A percentile compares a stretch with the other conserved stretches of the same genome.
phyloP scores from a whole-genome alignment of 257 asterid species.

The Agastache rugosa region DNA sequence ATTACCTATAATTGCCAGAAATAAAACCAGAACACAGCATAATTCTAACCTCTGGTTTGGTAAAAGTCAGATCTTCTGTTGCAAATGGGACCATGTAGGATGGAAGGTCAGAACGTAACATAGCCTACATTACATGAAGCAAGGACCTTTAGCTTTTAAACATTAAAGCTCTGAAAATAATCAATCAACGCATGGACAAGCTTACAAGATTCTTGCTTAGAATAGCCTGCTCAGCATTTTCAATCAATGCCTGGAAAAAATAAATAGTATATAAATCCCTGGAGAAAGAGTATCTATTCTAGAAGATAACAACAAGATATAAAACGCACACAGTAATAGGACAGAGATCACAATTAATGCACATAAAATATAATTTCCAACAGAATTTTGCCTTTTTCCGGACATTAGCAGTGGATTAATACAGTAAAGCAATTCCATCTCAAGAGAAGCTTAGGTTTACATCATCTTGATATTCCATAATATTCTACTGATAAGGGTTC shows the following conservation, averaged over 20 bases:
- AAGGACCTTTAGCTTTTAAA: conserved; percentile 37
- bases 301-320: conserved; percentile 18
- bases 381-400: neutral
- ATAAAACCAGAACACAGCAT: conserved; percentile 6
- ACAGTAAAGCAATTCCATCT: conserved; percentile 6
- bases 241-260: conserved; percentile 65
- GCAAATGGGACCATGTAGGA: conserved; percentile 89
- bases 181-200: conserved; percentile 19
- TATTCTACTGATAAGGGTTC: conserved; percentile 15
- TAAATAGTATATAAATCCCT: conserved; percentile 28
- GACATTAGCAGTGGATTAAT: neutral
- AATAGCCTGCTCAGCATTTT: conserved; percentile 85
- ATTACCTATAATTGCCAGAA: conserved; percentile 1
- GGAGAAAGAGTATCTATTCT: neutral
- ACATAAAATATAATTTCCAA: neutral
- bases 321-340: conserved; percentile 19
- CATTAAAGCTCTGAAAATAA: conserved; percentile 30
- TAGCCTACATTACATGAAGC: conserved; percentile 58
- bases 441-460: conserved; percentile 23
- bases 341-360: neutral
- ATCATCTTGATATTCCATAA: conserved; percentile 9
- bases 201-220: conserved; percentile 86
- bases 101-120: conserved; percentile 95
- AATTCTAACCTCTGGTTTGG: conserved; percentile 76
- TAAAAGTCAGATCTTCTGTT: conserved; percentile 68